Conservation (phyloP, 2,329 filamentous ascomycete species). For the Aspergillus felis region DNA sequence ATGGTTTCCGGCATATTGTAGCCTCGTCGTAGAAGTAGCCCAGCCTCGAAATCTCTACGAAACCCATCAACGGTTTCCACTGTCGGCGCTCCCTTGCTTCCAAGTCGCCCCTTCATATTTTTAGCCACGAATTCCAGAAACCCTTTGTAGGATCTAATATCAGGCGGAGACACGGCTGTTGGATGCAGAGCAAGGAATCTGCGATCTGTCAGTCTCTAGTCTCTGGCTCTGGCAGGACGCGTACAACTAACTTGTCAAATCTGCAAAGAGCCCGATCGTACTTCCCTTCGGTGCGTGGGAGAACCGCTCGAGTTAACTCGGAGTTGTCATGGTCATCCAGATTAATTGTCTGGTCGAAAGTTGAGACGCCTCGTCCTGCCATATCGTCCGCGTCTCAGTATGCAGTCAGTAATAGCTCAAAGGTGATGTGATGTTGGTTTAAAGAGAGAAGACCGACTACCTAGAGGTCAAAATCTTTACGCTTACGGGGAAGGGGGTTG, state of each 20-base stretch:
- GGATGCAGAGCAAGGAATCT: neutral
- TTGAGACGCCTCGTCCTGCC: slow-evolving; percentile 2
- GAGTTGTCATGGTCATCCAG: slow-evolving; percentile 4
- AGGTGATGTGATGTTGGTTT: slow-evolving; percentile 2
- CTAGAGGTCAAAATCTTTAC: slow-evolving; percentile 3
- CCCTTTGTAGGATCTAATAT: slow-evolving; percentile 6
- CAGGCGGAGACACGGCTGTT: slow-evolving; percentile 5
- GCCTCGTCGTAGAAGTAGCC: neutral
- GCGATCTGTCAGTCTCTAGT: slow-evolving; percentile 1
- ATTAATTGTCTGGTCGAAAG: slow-evolving; percentile 5
- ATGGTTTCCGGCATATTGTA: slow-evolving; percentile 1
- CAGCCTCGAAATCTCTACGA: slow-evolving; percentile 2
- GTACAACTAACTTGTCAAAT: slow-evolving; percentile 4
- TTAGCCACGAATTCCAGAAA: slow-evolving; percentile 5
- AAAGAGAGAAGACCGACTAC: slow-evolving; percentile 4
- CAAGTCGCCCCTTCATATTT: slow-evolving; percentile 3
- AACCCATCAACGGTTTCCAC: neutral
- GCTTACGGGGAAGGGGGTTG: slow-evolving; percentile 5
- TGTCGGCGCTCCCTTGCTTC: neutral
- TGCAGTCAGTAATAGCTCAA: slow-evolving; percentile 1
- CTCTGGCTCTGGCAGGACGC: neutral
- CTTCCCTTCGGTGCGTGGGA: neutral
- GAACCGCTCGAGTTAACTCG: slow-evolving; percentile 4
- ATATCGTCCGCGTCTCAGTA: slow-evolving; percentile 5
- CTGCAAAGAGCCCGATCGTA: slow-evolving; percentile 5